phyloP scores from a whole-genome alignment of 768 basidiomycete genomes.

The Termitomyces sp. region DNA sequence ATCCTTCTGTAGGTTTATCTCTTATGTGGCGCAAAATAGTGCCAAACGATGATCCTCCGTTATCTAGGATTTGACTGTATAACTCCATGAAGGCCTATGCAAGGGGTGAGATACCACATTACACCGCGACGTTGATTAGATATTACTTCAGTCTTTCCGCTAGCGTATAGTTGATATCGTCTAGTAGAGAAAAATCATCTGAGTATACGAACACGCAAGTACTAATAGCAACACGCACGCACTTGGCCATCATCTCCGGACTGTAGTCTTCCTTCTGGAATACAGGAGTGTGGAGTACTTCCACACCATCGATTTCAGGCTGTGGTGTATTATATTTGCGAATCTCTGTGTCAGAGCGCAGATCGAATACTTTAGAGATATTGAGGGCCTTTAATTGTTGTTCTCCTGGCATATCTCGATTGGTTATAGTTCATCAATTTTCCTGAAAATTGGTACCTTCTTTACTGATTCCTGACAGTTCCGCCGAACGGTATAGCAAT shows the following conservation, averaged over 20 bases:
- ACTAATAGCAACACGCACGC: slow-evolving; percentile 39
- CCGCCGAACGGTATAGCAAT: slow-evolving; percentile 66
- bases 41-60: slow-evolving; percentile 68
- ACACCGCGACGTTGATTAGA: neutral
- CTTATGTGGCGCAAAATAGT: slow-evolving; percentile 68
- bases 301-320: slow-evolving; percentile 61
- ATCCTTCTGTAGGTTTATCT: slow-evolving; percentile 62
- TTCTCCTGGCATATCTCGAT: slow-evolving; percentile 42
- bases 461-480: slow-evolving; percentile 65
- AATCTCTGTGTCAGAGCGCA: slow-evolving; percentile 79
- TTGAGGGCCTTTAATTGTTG: slow-evolving; percentile 55
- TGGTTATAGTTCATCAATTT: neutral
- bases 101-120: neutral
- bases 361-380: slow-evolving; percentile 67
- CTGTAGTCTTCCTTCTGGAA: slow-evolving; percentile 74
- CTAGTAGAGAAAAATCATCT: slow-evolving; percentile 35
- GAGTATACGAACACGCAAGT: slow-evolving; percentile 15
- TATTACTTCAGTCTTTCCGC: slow-evolving; percentile 71
- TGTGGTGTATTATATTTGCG: slow-evolving; percentile 65
- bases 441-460: slow-evolving; percentile 44
- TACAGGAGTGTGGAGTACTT: slow-evolving; percentile 62
- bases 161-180: slow-evolving; percentile 72
- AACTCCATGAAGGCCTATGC: slow-evolving; percentile 73
- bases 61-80: slow-evolving; percentile 78
- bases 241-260: slow-evolving; percentile 83